Base-by-base conservation (phyloP, 2,329 filamentous ascomycete genomes). In the Pseudogymnoascus sp. region DNA sequence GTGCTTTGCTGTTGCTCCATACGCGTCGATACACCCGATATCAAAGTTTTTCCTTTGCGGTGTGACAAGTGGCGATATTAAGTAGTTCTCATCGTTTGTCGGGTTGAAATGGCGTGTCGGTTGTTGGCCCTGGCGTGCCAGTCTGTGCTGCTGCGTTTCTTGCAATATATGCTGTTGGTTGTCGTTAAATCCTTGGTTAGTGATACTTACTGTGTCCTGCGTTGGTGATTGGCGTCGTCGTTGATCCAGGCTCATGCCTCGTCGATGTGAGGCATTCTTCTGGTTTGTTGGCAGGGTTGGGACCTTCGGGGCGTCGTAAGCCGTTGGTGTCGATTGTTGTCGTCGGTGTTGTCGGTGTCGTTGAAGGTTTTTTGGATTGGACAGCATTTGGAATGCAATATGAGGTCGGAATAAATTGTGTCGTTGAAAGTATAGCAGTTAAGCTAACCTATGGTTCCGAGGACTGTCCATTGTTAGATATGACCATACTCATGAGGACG, bases 81-180 rank as follows among this genome's bases (percentile, higher is more conserved):
- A 74, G 69, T 83, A 86, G 74, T 76, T 79, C 71, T 83, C 83
- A 75, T 76, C 68, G 66, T 72, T 71, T 66, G 69, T 69, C 64
- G 67, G 69, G 54, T 65, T 64, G 13, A 62, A 41, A 39, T 69
- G 65, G n/a, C 29, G 44, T 58, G 31, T 33, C 35, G 35, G 24
- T 31, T 61, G 60, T 63, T 69, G 81, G 83, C 88, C 87, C 84
- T 88, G 88, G 85, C 89, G 86, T 84, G 84, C 84, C 83, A 85
- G 83, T 83, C 84, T 85, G 81, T 92, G 89, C 86, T 90, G 85
- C 84, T 93, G 90, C 86, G 88, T 83, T 89, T 90, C 89, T 87
- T 87, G 88, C 86, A 91, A 83, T 78, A 85, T 82, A 83, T 91
- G 88, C 84, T 92, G 89, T 83, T 79, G 78, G 71, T 69, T 71